A percentile compares a stretch with the other conserved stretches of the same genome.
Conservation (phyloP, 1,284 basidiomycete genomes). For the Rhodotorula sp. region DNA sequence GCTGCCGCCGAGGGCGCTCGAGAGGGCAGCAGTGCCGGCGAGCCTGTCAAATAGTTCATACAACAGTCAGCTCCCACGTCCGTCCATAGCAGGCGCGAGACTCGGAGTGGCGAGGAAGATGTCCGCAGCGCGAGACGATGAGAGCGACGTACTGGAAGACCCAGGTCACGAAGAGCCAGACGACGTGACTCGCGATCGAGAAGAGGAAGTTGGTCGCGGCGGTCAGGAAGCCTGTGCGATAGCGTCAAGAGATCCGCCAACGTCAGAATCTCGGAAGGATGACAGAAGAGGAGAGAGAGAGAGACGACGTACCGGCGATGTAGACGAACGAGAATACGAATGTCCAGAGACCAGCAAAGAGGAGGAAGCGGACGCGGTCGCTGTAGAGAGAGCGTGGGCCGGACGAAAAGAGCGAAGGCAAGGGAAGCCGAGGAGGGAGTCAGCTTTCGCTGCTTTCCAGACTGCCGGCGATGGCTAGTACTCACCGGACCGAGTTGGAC, state of each 20-base stretch:
- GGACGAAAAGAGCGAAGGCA: not conserved
- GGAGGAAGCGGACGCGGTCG: slow-evolving; percentile 37
- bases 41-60: slow-evolving; percentile 21
- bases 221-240: slow-evolving; percentile 33
- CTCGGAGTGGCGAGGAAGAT: not conserved
- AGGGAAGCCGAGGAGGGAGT: too few species aligned
- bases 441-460: not conserved
- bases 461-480: not conserved
- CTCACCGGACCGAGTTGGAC: slow-evolving; percentile 16
- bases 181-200: slow-evolving; percentile 41
- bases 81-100: not conserved
- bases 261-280: not conserved
- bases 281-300: not conserved
- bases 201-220: slow-evolving; percentile 39
- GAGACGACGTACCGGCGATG: slow-evolving; percentile 30
- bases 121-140: not conserved
- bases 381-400: not conserved
- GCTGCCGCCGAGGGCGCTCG: slow-evolving; percentile 27
- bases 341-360: slow-evolving; percentile 43
- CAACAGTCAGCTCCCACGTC: not conserved
- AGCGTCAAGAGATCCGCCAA: not conserved
- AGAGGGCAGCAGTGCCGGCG: slow-evolving; percentile 41
- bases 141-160: slow-evolving; percentile 39
- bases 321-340: slow-evolving; percentile 38
- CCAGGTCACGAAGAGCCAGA: slow-evolving; percentile 41